A percentile compares a stretch with the other conserved stretches of the same genome.
These are phyloP conservation scores for Rhododendron williamsianum DNA, from an alignment of 148 eudicot species.

Conservation along the genomic window DNA sequence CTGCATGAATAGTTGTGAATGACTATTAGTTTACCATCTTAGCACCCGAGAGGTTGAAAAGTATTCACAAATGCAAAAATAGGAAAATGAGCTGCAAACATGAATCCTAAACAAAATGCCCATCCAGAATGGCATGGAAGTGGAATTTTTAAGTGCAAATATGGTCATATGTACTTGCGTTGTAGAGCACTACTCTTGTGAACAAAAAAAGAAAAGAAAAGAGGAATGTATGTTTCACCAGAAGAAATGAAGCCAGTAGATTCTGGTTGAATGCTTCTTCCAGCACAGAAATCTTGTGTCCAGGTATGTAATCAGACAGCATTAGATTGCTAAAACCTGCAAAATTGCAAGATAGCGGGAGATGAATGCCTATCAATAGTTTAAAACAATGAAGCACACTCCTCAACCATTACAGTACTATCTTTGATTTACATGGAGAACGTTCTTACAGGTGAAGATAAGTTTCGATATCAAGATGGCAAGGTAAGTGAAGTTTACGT, in stretches of 20 bases:
- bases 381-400: not conserved
- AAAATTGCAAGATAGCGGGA: conserved; percentile 6
- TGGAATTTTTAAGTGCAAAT: not conserved
- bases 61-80: not conserved
- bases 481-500: not conserved
- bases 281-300: conserved; percentile 44
- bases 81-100: conserved; percentile 6
- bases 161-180: not conserved
- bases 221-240: conserved; percentile 37
- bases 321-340: conserved; percentile 59
- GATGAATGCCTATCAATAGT: not conserved
- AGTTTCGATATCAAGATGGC: not conserved
- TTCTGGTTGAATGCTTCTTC: conserved; percentile 70
- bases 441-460: not conserved
- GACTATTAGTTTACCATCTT: conserved; percentile 3
- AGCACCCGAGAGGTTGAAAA: not conserved
- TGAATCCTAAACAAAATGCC: not conserved
- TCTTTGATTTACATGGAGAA: not conserved
- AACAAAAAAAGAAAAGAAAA: not conserved
- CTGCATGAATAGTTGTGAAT: conserved; percentile 34
- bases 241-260: conserved; percentile 63
- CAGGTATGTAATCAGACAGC: conserved; percentile 58
- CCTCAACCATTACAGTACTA: not conserved
- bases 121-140: not conserved
- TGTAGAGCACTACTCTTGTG: not conserved